Conservation (phyloP, 768 basidiomycete species). For the Suillus weaverae region DNA sequence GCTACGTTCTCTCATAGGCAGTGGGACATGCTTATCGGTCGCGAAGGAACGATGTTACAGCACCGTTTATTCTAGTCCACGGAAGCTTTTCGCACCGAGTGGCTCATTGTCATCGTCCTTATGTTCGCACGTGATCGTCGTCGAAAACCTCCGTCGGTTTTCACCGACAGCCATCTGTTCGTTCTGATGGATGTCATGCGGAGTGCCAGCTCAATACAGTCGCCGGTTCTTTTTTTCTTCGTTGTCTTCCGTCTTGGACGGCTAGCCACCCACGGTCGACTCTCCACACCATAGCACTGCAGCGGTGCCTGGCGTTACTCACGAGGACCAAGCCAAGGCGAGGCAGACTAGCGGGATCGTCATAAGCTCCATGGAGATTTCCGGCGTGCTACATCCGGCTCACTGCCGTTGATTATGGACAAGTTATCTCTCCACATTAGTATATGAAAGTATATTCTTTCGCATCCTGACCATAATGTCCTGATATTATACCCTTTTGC, state of each 20-base stretch:
- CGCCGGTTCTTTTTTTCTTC: not conserved
- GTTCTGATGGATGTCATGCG: not conserved
- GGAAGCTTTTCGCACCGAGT: not conserved
- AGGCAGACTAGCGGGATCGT: not conserved
- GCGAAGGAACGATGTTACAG: constrained; percentile 1
- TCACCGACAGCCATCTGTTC: not conserved
- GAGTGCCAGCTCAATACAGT: not conserved
- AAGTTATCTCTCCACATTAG: not conserved
- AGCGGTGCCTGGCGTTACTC: not conserved
- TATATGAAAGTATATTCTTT: not conserved
- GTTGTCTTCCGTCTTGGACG: not conserved
- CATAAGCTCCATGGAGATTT: not conserved
- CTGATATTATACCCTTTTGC: not conserved
- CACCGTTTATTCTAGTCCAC: not conserved
- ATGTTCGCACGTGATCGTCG: not conserved
- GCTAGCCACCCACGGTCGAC: not conserved
- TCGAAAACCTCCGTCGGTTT: not conserved
- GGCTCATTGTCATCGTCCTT: constrained; percentile 4
- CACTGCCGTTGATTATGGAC: not conserved
- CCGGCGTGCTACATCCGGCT: not conserved
- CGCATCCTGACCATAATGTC: not conserved
- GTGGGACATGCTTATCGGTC: constrained; percentile 8
- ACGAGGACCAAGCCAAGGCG: not conserved
- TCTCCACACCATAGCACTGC: not conserved
- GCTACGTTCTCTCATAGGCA: not conserved